These are phyloP conservation scores for Penicillium pulvis DNA, from an alignment of 495 filamentous ascomycete species.

Conservation along the genomic window DNA sequence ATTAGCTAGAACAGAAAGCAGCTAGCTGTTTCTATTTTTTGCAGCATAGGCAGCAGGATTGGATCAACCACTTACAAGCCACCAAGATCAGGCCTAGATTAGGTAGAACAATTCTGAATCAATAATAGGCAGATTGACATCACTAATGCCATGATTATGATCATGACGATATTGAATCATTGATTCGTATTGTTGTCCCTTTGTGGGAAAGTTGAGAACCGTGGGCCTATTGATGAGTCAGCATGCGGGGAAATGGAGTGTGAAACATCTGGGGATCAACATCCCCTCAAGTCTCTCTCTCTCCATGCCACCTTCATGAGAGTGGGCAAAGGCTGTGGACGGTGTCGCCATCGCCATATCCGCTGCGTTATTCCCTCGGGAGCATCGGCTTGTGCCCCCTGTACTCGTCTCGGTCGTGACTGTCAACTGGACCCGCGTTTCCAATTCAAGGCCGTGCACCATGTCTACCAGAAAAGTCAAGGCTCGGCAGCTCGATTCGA, in stretches of 20 bases:
- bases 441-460: slow-evolving; percentile 39
- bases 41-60: slow-evolving; percentile 9
- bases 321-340: slow-evolving; percentile 42
- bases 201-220: neutral
- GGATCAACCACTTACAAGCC: neutral
- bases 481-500: slow-evolving; percentile 34
- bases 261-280: neutral
- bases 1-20: no score
- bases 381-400: slow-evolving; percentile 36
- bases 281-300: neutral
- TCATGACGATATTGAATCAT: neutral
- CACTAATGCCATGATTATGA: no score
- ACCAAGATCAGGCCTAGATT: neutral
- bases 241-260: slow-evolving; percentile 9
- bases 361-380: slow-evolving; percentile 36
- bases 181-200: neutral
- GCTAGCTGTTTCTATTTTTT: neutral
- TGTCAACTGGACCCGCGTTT: slow-evolving; percentile 43
- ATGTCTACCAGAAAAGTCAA: slow-evolving; percentile 40
- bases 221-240: slow-evolving; percentile 4
- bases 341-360: slow-evolving; percentile 46
- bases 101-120: neutral
- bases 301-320: slow-evolving; percentile 27
- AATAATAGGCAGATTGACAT: neutral
- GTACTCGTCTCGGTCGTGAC: slow-evolving; percentile 31